A percentile compares a stretch with the other conserved stretches of the same genome.
Evolutionary conservation across 2,329 filamentous ascomycete genomes (phyloP).

Genomic region (Apiospora pterosperma): DNA sequence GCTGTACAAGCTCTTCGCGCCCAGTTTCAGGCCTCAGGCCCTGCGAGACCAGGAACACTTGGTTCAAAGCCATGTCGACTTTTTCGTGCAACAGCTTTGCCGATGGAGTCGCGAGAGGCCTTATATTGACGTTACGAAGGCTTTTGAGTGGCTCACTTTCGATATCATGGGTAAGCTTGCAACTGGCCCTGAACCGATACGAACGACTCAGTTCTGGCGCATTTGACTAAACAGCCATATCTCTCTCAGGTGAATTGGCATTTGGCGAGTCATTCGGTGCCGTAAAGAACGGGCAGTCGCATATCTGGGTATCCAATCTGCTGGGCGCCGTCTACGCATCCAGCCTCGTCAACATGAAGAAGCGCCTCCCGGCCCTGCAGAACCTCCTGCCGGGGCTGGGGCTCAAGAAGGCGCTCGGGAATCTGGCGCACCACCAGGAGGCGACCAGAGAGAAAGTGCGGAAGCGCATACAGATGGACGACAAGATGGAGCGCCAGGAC

Average conservation of each 20-base stretch:
- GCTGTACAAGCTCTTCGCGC: conserved; percentile 16
- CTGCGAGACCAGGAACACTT: conserved; percentile 18
- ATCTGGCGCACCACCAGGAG: conserved; percentile 5
- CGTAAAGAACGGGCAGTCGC: conserved; percentile 4
- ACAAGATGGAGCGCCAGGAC: conserved; percentile 13
- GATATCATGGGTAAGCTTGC: conserved; percentile 17
- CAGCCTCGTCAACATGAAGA: conserved; percentile 10
- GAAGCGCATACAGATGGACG: conserved; percentile 13
- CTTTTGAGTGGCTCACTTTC: conserved; percentile 20
- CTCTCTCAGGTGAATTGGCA: conserved; percentile 11
- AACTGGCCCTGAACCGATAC: conserved; percentile 5
- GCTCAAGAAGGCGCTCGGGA: conserved; percentile 5
- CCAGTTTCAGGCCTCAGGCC: conserved; percentile 16
- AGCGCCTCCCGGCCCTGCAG: conserved; percentile 11
- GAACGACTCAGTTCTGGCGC: conserved; percentile 14
- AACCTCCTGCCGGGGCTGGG: conserved; percentile 7
- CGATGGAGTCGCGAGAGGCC: not conserved
- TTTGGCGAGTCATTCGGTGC: conserved; percentile 19
- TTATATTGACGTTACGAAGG: conserved; percentile 14
- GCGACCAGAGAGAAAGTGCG: conserved; percentile 13
- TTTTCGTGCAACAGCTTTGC: conserved; percentile 14
- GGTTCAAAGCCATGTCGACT: conserved; percentile 17
- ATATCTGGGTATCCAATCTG: conserved; percentile 16
- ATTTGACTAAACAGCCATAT: conserved; percentile 8
- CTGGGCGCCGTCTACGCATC: conserved; percentile 10